Evolutionary conservation across 768 basidiomycete genomes (phyloP), one percentile per base, ranked within the genome.

Genomic region (Mycena chlorophos): DNA sequence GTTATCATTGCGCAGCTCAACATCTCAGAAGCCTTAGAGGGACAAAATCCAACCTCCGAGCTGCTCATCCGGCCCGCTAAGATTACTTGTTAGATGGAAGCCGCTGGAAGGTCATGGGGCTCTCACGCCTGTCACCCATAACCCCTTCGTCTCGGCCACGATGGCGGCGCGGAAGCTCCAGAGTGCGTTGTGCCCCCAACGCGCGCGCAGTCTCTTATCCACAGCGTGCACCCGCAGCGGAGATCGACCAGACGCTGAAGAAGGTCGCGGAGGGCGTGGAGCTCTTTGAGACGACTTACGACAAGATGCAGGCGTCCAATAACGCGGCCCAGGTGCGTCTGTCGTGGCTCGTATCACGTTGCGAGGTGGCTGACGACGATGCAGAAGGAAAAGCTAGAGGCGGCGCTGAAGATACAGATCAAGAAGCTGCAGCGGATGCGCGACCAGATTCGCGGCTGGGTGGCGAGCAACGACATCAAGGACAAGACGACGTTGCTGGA

Each of bases 371-470:
- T 13, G 25, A 17, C 22, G 19, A n/a, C 28, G 30, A 19, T 16
- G 23, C 37, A 57, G 60, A 61, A 61, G 51, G 60, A 61, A 50
- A 61, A 55, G 23, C 56, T 55, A 4, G 60, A 61, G 56, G 22
- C 49, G 23, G 60, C 52, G 3, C 39, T 61, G 42, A 61, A 57
- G 56, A 93, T 95, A 0, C 95, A 98, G 77, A 98, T 98, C 71
- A 96, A 98, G 83, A 98, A 98, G 75, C 85, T 94, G 54, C 97
- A 99, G 73, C 86, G 98, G 64, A 79, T 98, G 68, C 94, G 98
- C 76, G 96, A 95, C 52, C 97, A 99, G 78, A 98, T 99, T 67
- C 97, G 98, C 84, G 92, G 92, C 2, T 99, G 97, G 97, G 86
- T 95, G 49, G 88, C 93, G 42, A 94, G 87, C 74, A 94, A 91